Evolutionary conservation across 108 stramenopile species (phyloP).

Genomic region (Epithemia pelagica): DNA sequence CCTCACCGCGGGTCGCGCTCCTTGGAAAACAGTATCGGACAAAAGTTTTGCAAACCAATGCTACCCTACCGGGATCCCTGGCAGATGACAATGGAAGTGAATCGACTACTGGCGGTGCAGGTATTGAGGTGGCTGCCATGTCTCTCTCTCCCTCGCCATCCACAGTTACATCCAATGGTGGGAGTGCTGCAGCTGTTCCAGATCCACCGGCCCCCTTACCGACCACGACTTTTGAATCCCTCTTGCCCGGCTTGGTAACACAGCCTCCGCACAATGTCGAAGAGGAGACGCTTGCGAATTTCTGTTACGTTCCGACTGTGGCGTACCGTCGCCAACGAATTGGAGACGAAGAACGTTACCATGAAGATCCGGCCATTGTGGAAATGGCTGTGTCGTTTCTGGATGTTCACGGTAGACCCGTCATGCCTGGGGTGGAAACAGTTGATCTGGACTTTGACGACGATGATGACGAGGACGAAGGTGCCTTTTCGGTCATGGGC

Average conservation of each 20-base stretch:
- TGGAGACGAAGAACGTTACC: slow-evolving; percentile 74
- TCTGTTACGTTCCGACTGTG: slow-evolving; percentile 54
- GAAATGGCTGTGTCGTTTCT: slow-evolving; percentile 50
- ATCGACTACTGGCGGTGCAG: background rate
- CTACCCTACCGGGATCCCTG: background rate
- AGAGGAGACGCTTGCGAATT: background rate
- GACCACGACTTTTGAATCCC: too few species aligned
- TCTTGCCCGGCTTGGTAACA: slow-evolving; percentile 13
- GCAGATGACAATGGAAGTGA: background rate
- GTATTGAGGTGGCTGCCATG: background rate
- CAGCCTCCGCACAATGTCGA: too few species aligned
- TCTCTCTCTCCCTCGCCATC: too few species aligned
- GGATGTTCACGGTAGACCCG: slow-evolving; percentile 34
- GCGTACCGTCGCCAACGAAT: slow-evolving; percentile 66
- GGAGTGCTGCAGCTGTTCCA: background rate
- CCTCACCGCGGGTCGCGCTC: too few species aligned
- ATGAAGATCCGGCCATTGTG: slow-evolving; percentile 75
- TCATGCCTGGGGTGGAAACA: slow-evolving; percentile 22
- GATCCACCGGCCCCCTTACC: slow-evolving; percentile 8
- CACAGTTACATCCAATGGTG: too few species aligned
- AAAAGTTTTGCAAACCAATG: too few species aligned
- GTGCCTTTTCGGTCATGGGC: slow-evolving; percentile 17
- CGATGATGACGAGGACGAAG: slow-evolving; percentile 48
- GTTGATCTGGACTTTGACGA: slow-evolving; percentile 28
- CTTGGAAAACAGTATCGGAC: too few species aligned